phyloP scores from a whole-genome alignment of 257 asterid genomes.

The Fraxinus cuspidata region DNA sequence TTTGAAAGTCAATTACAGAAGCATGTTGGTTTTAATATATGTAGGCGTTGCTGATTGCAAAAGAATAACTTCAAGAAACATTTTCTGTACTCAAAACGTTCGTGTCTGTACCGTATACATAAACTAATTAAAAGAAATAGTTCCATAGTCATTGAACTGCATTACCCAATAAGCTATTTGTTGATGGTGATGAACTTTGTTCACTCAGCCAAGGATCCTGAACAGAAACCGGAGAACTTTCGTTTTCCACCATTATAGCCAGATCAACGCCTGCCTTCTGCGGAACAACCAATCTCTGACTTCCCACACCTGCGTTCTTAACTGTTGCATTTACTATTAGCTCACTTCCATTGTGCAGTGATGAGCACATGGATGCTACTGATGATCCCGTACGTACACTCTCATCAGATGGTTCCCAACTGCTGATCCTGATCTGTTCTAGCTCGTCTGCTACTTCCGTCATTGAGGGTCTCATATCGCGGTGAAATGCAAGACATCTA shows the following conservation, averaged over 20 bases:
- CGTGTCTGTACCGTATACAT: conserved; percentile 13
- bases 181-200: conserved; percentile 79
- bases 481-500: conserved; percentile 85
- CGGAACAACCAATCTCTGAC: conserved; percentile 51
- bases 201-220: conserved; percentile 83
- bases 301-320: conserved; percentile 46
- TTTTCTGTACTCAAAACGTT: background rate
- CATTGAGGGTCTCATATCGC: conserved; percentile 95
- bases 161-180: conserved; percentile 65
- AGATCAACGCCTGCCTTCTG: conserved; percentile 28
- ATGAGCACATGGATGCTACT: conserved; percentile 66
- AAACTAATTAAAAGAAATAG: conserved; percentile 8
- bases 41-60: background rate
- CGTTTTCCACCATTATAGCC: conserved; percentile 40
- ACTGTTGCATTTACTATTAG: conserved; percentile 43
- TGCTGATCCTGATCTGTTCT: conserved; percentile 73
- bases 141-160: conserved; percentile 29
- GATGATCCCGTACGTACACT: conserved; percentile 53
- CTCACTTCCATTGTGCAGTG: conserved; percentile 67
- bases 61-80: background rate
- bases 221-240: conserved; percentile 72
- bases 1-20: background rate
- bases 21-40: background rate
- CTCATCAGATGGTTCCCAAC: conserved; percentile 81
- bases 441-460: conserved; percentile 91